Evolutionary conservation across 176 grass and related monocot genomes (phyloP).

Genomic region (Hyparrhenia diplandra): DNA sequence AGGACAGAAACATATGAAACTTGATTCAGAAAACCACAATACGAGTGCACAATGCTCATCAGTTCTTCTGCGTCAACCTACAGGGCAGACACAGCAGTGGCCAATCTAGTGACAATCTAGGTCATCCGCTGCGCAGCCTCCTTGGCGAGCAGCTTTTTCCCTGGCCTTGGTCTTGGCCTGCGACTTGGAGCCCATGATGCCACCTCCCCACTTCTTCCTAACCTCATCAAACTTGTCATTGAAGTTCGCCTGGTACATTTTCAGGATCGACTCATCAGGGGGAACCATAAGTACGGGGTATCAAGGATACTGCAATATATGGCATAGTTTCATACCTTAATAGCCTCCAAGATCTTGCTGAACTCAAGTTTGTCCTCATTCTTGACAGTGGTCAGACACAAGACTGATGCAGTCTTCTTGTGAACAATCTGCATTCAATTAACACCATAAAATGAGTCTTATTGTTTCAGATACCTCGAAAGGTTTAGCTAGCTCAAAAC

Average conservation of each 20-base stretch:
- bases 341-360: slow-evolving; percentile 78
- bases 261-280: not conserved
- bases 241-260: slow-evolving; percentile 40
- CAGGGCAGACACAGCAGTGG: not conserved
- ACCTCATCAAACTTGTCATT: slow-evolving; percentile 65
- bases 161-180: slow-evolving; percentile 73
- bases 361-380: slow-evolving; percentile 82
- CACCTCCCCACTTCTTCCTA: slow-evolving; percentile 74
- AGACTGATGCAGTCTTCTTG: slow-evolving; percentile 68
- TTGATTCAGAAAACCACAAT: slow-evolving; percentile 34
- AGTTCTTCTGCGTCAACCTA: slow-evolving; percentile 7
- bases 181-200: slow-evolving; percentile 63
- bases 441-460: not conserved
- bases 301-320: too few species aligned
- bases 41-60: slow-evolving; percentile 23
- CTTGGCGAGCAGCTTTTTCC: slow-evolving; percentile 69
- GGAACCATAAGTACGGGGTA: too few species aligned
- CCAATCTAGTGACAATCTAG: slow-evolving; percentile 35
- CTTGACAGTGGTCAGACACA: slow-evolving; percentile 73
- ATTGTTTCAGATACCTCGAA: not conserved
- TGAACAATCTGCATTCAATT: slow-evolving; percentile 46
- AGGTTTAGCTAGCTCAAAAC: not conserved
- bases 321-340: slow-evolving; percentile 32
- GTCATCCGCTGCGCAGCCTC: slow-evolving; percentile 66
- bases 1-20: slow-evolving; percentile 17